Conservation (phyloP, 208 protist genomes). For the Perkinsela sp. region DNA sequence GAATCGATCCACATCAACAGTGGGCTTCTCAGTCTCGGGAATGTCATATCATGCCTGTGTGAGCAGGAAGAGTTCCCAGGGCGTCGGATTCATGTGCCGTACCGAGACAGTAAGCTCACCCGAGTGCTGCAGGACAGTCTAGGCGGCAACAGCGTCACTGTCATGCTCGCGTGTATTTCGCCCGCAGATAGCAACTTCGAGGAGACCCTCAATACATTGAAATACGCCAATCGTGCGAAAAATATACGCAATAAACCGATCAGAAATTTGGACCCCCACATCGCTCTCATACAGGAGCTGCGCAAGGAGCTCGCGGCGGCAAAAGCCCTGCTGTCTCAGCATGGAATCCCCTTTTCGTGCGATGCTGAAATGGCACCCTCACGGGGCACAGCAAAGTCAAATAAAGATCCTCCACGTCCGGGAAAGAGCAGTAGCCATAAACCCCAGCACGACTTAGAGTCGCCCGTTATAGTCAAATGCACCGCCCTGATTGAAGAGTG, state of each 20-base stretch:
- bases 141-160: constrained; percentile 52
- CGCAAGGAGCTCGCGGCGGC: constrained; percentile 20
- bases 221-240: constrained; percentile 77
- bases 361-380: not conserved
- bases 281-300: constrained; percentile 14
- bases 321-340: constrained; percentile 9
- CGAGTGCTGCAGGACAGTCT: constrained; percentile 70
- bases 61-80: constrained; percentile 8
- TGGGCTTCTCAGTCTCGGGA: constrained; percentile 65
- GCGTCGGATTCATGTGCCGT: constrained; percentile 46
- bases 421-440: not conserved
- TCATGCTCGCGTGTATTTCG: constrained; percentile 76
- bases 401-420: not conserved
- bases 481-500: not conserved
- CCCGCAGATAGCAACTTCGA: constrained; percentile 57
- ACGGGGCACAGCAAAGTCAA: not conserved
- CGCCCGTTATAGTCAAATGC: not conserved
- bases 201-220: constrained; percentile 78
- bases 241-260: constrained; percentile 59
- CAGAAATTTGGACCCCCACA: constrained; percentile 17
- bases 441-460: too few relatives aligned
- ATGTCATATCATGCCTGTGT: constrained; percentile 68
- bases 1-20: constrained; percentile 74
- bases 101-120: constrained; percentile 76
- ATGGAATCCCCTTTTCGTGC: not conserved